Conservation (phyloP, 306 rosid genomes). For the Cicer judaicum region DNA sequence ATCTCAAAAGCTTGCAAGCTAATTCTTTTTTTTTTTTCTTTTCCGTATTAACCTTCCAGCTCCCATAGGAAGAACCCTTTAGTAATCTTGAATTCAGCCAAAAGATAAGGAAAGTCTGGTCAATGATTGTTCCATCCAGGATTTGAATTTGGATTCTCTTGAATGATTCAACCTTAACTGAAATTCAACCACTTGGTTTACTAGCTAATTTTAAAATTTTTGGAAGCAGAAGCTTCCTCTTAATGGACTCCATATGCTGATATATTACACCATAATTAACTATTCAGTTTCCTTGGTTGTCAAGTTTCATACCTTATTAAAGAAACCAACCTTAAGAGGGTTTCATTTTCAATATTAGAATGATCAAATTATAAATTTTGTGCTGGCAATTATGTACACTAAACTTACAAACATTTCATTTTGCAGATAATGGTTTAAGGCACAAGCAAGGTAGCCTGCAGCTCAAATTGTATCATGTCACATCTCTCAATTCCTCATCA, state of each 20-base stretch:
- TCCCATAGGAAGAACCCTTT: too few species aligned
- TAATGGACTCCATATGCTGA: neutral
- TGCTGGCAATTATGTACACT: neutral
- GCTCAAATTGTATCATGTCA: conserved; percentile 47
- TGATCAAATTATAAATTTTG: conserved; percentile 26
- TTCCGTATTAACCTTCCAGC: too few species aligned
- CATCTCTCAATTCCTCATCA: conserved; percentile 41
- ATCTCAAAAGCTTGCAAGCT: conserved; percentile 12
- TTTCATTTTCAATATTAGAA: conserved; percentile 22
- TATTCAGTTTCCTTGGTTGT: neutral
- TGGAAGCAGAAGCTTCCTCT: conserved; percentile 15
- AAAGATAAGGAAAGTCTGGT: too few species aligned
- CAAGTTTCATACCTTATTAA: neutral
- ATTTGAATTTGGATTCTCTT: too few species aligned
- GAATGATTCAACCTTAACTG: too few species aligned
- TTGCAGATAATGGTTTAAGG: conserved; percentile 53
- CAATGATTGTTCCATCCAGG: too few species aligned
- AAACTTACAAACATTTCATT: conserved; percentile 7
- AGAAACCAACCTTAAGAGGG: neutral
- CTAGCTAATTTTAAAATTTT: conserved; percentile 10
- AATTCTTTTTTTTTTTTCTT: neutral
- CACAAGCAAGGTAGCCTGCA: conserved; percentile 44
- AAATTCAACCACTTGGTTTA: too few species aligned
- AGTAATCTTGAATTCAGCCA: too few species aligned
- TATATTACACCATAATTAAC: neutral